phyloP scores from a whole-genome alignment of 2,329 filamentous ascomycete species.

The Colletotrichum camelliae region DNA sequence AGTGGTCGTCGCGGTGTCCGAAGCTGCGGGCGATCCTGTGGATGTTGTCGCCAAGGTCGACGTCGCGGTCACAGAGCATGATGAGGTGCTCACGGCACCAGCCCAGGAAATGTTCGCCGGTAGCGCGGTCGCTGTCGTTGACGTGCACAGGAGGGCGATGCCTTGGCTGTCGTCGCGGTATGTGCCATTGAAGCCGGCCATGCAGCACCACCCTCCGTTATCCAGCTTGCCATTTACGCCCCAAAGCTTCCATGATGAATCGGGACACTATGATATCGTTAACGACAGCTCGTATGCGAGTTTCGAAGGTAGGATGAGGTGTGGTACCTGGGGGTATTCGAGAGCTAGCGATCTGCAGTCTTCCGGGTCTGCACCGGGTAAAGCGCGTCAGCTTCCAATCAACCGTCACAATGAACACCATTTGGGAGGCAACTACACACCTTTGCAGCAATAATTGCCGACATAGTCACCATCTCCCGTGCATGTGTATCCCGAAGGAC shows the following conservation, averaged over 20 bases:
- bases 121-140: background rate
- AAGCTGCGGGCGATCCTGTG: background rate
- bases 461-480: constrained; percentile 5
- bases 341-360: background rate
- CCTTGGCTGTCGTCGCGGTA: background rate
- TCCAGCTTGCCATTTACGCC: background rate
- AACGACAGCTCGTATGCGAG: background rate
- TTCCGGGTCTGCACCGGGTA: background rate
- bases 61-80: background rate
- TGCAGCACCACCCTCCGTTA: constrained; percentile 1
- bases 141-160: background rate
- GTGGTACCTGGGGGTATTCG: background rate
- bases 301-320: background rate
- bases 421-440: background rate
- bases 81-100: background rate
- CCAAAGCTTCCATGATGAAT: background rate
- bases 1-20: background rate
- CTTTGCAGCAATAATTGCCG: background rate
- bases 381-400: background rate
- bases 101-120: background rate
- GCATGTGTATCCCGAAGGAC: background rate
- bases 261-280: background rate
- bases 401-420: background rate
- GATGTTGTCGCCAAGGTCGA: background rate
- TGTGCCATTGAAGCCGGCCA: background rate